Base-by-base conservation (phyloP, 2,329 filamentous ascomycete species). In the Zasmidium angulare region DNA sequence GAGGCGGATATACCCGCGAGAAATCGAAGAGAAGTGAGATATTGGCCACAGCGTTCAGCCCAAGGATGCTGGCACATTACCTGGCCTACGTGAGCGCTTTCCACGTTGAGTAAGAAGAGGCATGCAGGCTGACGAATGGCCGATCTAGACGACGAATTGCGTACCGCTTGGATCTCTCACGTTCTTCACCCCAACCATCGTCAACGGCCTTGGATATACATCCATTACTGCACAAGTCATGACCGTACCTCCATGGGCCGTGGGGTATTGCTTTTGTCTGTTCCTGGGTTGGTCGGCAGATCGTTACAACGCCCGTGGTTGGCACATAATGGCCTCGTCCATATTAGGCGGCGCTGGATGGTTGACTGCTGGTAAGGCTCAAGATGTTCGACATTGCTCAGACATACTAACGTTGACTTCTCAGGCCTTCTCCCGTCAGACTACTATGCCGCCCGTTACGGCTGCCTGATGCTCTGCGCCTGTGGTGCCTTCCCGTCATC, bases 151-250 rank as follows among this genome's bases (percentile, higher is more conserved):
- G 11, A 63, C 60, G n/a, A 63, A 71, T 47, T 71, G 69, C 43
- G 66, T 72, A 6, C 71, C 71, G 0, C 66, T 72, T 19, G 71
- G 71, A 23, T 69, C 65, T 1, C 66, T 72, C n/a, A 72, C 78
- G 1, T 84, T 83, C 73, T 84, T 84, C 68, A 82, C 82, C 59
- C 81, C 80, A 0, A 80, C 78, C 0, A 75, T 83, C 11, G 79
- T 83, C 46, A 71, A 76, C 12, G 79, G 78, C 1, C 75, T 84
- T 0, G 81, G 81, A 24, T 84, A 81, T 65, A 76, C 71, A 2
- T 71, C 73, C 3, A 72, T 75, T 23, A 71, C 73, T 22, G 78
- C 80, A 0, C 81, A 82, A 60, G 66, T 74, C 9, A 66, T 74
- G 57, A 73, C 72, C 12, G 71, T 73, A 0, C 72, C 72, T 9